phyloP scores from a whole-genome alignment of 2,329 filamentous ascomycete species.

The Alternaria sp. region DNA sequence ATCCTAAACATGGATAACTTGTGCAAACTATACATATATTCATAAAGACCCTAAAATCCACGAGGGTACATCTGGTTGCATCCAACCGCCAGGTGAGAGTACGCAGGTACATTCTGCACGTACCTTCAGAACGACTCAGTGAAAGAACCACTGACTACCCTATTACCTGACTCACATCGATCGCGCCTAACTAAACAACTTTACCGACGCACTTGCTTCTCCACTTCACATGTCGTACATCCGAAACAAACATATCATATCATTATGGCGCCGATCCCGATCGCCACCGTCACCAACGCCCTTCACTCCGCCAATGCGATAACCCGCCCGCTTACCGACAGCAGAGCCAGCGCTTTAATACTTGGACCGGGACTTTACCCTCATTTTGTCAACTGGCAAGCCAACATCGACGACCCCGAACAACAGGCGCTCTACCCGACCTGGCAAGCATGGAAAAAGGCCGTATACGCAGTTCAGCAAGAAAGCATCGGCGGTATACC shows the following conservation, averaged over 20 bases:
- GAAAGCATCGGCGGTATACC: not conserved
- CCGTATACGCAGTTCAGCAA: not conserved
- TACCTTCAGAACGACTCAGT: not conserved
- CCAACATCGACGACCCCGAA: not conserved
- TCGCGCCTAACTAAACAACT: not conserved
- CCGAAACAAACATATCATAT: not conserved
- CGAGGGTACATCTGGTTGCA: too few species aligned
- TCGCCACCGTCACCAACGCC: not conserved
- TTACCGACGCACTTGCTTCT: not conserved
- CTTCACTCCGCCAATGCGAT: not conserved
- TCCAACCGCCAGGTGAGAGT: not conserved
- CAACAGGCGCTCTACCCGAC: not conserved
- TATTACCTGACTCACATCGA: not conserved
- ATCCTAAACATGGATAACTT: not conserved
- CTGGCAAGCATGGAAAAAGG: not conserved
- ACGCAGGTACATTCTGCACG: not conserved
- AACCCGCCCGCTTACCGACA: not conserved
- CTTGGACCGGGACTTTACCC: not conserved
- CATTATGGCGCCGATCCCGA: not conserved
- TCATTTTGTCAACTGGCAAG: not conserved
- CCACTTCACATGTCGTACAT: not conserved
- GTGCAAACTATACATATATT: not conserved
- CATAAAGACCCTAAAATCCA: not conserved
- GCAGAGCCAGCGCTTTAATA: not conserved
- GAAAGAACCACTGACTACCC: not conserved